Conservation (phyloP, 106 monocot species). For the Apostasia shenzhenica region DNA sequence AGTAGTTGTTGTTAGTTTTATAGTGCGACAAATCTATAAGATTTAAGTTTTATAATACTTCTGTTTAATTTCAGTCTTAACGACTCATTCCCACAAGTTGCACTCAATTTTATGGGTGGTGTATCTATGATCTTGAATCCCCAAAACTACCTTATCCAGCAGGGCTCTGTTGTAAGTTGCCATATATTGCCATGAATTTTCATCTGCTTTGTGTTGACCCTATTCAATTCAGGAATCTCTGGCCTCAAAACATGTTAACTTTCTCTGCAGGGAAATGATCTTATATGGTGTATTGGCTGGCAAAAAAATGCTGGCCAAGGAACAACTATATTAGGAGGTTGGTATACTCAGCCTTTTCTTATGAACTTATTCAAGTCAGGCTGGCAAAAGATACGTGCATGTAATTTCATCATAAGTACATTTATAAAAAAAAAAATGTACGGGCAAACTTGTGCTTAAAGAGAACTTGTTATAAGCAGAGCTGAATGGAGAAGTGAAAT, state of each 20-base stretch:
- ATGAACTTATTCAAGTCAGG: background rate
- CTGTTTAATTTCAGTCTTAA: constrained; percentile 36
- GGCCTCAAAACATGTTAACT: background rate
- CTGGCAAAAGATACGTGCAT: background rate
- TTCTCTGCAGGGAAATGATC: constrained; percentile 48
- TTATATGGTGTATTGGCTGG: constrained; percentile 97
- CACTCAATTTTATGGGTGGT: constrained; percentile 62
- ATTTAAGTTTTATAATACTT: background rate
- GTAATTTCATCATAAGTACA: no score
- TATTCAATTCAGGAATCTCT: background rate
- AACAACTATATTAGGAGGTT: constrained; percentile 92
- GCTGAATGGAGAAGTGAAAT: no score
- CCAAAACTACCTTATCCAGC: constrained; percentile 83
- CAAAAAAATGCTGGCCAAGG: constrained; percentile 73
- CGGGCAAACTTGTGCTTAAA: no score
- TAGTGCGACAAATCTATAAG: no score
- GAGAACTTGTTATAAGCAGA: no score
- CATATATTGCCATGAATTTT: background rate
- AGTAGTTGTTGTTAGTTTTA: no score
- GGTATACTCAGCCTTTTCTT: constrained; percentile 6
- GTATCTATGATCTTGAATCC: constrained; percentile 68
- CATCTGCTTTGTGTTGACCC: background rate
- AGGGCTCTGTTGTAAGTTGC: constrained; percentile 62
- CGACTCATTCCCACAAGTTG: constrained; percentile 66
- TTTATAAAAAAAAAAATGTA: no score